Evolutionary conservation across 2,329 filamentous ascomycete genomes (phyloP).

Genomic region (Neofusicoccum umdonicola): DNA sequence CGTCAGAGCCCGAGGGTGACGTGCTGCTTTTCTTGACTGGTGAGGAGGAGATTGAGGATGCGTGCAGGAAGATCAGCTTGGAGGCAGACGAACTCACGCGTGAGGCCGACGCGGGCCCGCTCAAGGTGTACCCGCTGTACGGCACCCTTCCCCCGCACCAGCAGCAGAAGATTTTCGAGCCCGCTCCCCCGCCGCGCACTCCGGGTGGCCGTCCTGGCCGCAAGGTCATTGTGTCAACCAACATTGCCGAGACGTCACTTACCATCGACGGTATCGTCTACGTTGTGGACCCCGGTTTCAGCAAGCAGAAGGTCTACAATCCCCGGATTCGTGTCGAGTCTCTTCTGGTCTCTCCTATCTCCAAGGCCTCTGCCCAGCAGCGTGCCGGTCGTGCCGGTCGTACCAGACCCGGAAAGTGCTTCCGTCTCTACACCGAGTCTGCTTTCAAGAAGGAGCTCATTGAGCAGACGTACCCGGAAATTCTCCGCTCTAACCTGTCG

Average conservation of each 20-base stretch:
- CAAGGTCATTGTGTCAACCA: constrained; percentile 92
- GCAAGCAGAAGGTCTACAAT: constrained; percentile 99
- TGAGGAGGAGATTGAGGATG: constrained; percentile 98
- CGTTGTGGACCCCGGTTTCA: constrained; percentile 98
- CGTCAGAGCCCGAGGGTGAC: constrained; percentile 86
- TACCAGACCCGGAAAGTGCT: constrained; percentile 97
- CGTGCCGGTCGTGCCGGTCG: constrained; percentile 98
- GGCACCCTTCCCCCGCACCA: constrained; percentile 87
- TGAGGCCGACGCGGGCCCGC: constrained; percentile 85
- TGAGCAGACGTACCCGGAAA: constrained; percentile 94
- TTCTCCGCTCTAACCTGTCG: constrained; percentile 88
- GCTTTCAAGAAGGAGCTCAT: constrained; percentile 98
- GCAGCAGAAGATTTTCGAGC: constrained; percentile 93
- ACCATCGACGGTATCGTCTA: constrained; percentile 99
- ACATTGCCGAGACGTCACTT: constrained; percentile 95
- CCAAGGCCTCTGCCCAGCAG: constrained; percentile 95
- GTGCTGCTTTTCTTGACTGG: constrained; percentile 93
- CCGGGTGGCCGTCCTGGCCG: constrained; percentile 82
- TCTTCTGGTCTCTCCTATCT: constrained; percentile 94
- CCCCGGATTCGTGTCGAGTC: constrained; percentile 95
- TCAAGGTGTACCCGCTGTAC: constrained; percentile 90
- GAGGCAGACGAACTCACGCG: constrained; percentile 89
- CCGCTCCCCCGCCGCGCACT: constrained; percentile 70
- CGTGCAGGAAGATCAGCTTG: constrained; percentile 83
- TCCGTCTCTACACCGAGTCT: constrained; percentile 89